phyloP scores from a whole-genome alignment of 192 early-diverging fungal genomes.

The Podila epigama region DNA sequence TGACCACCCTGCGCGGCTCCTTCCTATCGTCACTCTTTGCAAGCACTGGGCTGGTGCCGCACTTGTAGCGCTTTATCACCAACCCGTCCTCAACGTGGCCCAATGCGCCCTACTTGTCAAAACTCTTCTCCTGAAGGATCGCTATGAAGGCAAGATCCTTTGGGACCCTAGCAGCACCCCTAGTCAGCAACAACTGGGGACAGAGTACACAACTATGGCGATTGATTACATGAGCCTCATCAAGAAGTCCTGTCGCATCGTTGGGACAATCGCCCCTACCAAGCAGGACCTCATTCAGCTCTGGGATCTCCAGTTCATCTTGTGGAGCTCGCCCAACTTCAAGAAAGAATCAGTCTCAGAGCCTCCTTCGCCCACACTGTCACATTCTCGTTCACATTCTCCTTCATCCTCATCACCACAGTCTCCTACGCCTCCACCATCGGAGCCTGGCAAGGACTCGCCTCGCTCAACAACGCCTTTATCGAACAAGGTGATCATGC shows the following conservation, averaged over 20 bases:
- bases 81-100: slow-evolving; percentile 18
- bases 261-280: neutral
- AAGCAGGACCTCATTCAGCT: slow-evolving; percentile 32
- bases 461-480: neutral
- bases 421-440: neutral
- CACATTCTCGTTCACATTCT: neutral
- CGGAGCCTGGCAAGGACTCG: neutral
- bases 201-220: neutral
- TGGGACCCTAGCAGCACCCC: slow-evolving; percentile 11
- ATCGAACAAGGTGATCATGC: slow-evolving; percentile 13
- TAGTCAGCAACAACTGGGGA: neutral
- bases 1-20: slow-evolving; percentile 5
- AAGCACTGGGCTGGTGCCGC: slow-evolving; percentile 38
- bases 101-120: neutral
- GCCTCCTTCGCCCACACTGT: neutral
- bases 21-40: slow-evolving; percentile 34
- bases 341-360: neutral
- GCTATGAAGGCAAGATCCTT: slow-evolving; percentile 15
- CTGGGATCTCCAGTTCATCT: slow-evolving; percentile 28
- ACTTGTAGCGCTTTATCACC: slow-evolving; percentile 19
- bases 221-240: slow-evolving; percentile 34
- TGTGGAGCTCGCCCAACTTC: slow-evolving; percentile 32
- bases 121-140: slow-evolving; percentile 26
- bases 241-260: slow-evolving; percentile 39
- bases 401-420: slow-evolving; percentile 1